phyloP scores from a whole-genome alignment of 1,284 basidiomycete species.

The Ustilago sp. region DNA sequence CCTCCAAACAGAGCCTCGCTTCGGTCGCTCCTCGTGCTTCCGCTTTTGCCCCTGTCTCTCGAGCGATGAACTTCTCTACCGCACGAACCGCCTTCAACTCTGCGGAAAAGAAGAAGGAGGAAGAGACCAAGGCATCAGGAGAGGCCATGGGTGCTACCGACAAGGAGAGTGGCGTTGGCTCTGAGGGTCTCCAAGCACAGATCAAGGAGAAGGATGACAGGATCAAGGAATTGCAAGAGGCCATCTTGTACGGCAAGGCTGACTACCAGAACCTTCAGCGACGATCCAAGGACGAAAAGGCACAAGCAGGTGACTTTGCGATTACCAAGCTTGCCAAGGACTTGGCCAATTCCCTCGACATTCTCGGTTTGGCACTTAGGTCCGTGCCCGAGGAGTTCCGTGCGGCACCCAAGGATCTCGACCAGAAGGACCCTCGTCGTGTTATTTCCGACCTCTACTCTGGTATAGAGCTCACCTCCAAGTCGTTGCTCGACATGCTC shows the following conservation, averaged over 20 bases:
- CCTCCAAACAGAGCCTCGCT: conserved; percentile 36
- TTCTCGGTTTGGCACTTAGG: conserved; percentile 84
- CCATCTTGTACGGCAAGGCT: conserved; percentile 73
- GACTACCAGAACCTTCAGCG: conserved; percentile 95
- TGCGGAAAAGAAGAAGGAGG: conserved; percentile 49
- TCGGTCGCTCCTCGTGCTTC: conserved; percentile 20
- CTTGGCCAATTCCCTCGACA: conserved; percentile 91
- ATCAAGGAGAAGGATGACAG: conserved; percentile 67
- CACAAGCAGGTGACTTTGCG: conserved; percentile 91
- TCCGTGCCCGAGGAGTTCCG: conserved; percentile 76
- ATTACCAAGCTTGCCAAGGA: conserved; percentile 90
- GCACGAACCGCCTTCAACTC: conserved; percentile 24
- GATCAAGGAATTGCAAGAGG: conserved; percentile 68
- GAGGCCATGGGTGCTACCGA: conserved; percentile 59
- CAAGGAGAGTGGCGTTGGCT: conserved; percentile 13
- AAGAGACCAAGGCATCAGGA: conserved; percentile 48
- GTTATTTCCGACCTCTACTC: conserved; percentile 72
- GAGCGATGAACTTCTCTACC: conserved; percentile 45
- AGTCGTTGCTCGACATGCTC: conserved; percentile 87
- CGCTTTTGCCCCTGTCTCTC: conserved; percentile 18
- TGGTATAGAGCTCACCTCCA: conserved; percentile 92
- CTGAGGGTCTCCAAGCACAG: conserved; percentile 49
- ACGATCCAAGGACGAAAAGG: conserved; percentile 88
- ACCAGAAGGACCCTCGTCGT: conserved; percentile 60
- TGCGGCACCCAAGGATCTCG: conserved; percentile 67